Evolutionary conservation across 2,329 filamentous ascomycete genomes (phyloP), one percentile per base, ranked within the genome.

Genomic region (Trichoderma breve): DNA sequence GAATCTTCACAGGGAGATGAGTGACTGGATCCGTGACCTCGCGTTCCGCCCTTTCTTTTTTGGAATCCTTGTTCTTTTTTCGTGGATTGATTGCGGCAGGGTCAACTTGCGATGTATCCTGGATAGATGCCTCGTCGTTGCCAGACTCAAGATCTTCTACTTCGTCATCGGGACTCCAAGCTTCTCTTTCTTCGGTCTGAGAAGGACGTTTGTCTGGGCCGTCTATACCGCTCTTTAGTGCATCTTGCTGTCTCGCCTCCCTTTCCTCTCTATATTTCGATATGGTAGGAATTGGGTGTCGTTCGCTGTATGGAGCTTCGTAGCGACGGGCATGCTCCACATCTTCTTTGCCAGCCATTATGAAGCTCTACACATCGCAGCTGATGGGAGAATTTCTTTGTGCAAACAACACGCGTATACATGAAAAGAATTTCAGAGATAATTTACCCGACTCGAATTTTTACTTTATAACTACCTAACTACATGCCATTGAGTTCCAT

Each of bases 1-100:
- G 89, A 43, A 93, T 91, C 43, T 82, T 83, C 62, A 93, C 86
- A 2, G 91, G 90, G 3, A 93, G 83, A 80, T 93, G 91, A 1
- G 91, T 93, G 51, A 93, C 86, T 0, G 91, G 91, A 76, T 93
- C 91, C 1, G 91, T 93, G 61, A 93, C 91, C 77, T 91, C 85
- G 72, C 86, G 82, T n/a, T 85, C 84, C n/a, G 82, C 84, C 57
- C 82, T 82, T 64, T 85, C 82, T 71, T 83, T 84, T 75, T 86
- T 86, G 77, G 85, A 83, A 8, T 82, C 80, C 71, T 86, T 87
- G 28, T 85, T 83, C 76, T 85, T 84, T 72, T 84, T 79, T 74
- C 81, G 85, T 2, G 84, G 82, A 65, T 86, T 82, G 34, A 82
- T 74, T 1, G 81, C 75, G n/a, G 78, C 77, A 3, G 80, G 74